phyloP scores from a whole-genome alignment of 805 yeast genomes.

The Saturnispora mendoncae region DNA sequence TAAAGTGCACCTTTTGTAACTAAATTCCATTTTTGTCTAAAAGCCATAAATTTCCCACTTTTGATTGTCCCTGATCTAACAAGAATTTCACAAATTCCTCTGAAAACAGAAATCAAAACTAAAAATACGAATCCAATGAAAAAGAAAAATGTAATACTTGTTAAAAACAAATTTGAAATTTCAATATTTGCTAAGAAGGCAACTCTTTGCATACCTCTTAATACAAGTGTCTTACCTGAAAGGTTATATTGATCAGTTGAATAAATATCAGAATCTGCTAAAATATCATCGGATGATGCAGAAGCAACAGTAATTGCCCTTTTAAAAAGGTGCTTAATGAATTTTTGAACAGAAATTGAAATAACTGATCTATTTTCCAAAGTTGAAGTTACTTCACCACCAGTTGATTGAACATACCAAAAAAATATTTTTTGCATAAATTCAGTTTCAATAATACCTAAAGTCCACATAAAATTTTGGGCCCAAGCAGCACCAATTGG shows the following conservation, averaged over 20 bases:
- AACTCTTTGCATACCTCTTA: slow-evolving; percentile 90
- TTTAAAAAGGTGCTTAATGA: slow-evolving; percentile 22
- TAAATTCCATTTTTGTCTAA: slow-evolving; percentile 74
- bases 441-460: slow-evolving; percentile 72
- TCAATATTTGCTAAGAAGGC: slow-evolving; percentile 80
- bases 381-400: slow-evolving; percentile 77
- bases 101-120: slow-evolving; percentile 51
- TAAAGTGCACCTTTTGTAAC: slow-evolving; percentile 83
- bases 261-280: slow-evolving; percentile 45
- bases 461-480: slow-evolving; percentile 92
- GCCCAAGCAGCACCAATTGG: slow-evolving; percentile 99
- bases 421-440: slow-evolving; percentile 79
- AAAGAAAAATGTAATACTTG: slow-evolving; percentile 76
- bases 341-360: slow-evolving; percentile 79
- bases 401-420: slow-evolving; percentile 95
- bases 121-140: slow-evolving; percentile 61
- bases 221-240: slow-evolving; percentile 61
- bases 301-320: slow-evolving; percentile 34
- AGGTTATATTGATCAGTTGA: slow-evolving; percentile 64
- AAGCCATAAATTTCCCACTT: slow-evolving; percentile 61
- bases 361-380: slow-evolving; percentile 52
- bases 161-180: slow-evolving; percentile 75
- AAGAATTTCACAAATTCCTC: slow-evolving; percentile 56
- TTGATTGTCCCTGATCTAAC: slow-evolving; percentile 50
- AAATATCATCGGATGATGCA: slow-evolving; percentile 34